phyloP scores from a whole-genome alignment of 805 yeast genomes.

The Pichia membranifaciens region DNA sequence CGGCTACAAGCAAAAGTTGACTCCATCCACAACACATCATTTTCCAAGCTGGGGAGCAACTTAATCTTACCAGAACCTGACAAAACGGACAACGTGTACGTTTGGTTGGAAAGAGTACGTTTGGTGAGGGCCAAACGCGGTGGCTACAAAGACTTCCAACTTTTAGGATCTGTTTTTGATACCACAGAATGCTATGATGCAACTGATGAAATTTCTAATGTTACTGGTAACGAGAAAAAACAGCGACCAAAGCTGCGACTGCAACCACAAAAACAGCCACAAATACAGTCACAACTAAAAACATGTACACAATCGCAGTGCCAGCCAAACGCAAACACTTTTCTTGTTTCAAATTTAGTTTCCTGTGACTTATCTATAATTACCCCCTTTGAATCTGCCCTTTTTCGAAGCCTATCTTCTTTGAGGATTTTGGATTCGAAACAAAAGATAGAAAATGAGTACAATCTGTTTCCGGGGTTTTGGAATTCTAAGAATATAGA shows the following conservation, averaged over 20 bases:
- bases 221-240: not conserved
- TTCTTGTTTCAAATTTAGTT: not conserved
- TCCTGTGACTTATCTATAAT: conserved; percentile 10
- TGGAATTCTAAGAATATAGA: conserved; percentile 3
- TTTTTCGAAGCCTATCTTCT: conserved; percentile 4
- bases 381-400: conserved; percentile 10
- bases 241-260: no score
- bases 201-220: not conserved
- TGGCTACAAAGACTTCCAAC: not conserved
- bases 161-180: conserved; percentile 2
- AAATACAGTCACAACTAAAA: not conserved
- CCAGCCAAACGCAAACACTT: not conserved
- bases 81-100: not conserved
- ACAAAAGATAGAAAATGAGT: conserved; percentile 1
- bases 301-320: not conserved
- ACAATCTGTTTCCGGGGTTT: not conserved
- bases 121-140: conserved; percentile 7
- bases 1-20: conserved; percentile 13
- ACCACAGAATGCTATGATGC: not conserved
- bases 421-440: conserved; percentile 5
- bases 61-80: no score
- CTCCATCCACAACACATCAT: not conserved
- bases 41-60: not conserved
- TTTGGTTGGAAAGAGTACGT: not conserved
- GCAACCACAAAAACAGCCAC: not conserved